phyloP scores from a whole-genome alignment of 768 basidiomycete genomes.

The Trametes punicea region DNA sequence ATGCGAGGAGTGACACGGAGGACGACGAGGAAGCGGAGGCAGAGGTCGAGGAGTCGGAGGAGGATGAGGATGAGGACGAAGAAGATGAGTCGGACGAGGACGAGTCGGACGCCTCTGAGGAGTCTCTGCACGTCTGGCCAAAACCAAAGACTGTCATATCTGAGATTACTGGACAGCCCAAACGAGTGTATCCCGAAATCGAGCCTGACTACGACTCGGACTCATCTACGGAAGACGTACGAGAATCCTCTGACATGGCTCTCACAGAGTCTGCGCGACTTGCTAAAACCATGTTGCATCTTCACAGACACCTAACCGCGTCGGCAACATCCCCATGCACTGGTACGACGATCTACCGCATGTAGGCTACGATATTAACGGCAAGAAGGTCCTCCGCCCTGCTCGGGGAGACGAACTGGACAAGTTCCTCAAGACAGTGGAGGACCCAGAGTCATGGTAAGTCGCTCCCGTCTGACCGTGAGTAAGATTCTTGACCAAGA shows the following conservation, averaged over 20 bases:
- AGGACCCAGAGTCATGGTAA: constrained; percentile 84
- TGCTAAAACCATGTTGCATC: constrained; percentile 8
- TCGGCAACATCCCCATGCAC: constrained; percentile 93
- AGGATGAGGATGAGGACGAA: constrained; percentile 35
- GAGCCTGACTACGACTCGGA: constrained; percentile 90
- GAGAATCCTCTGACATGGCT: constrained; percentile 27
- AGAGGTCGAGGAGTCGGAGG: constrained; percentile 33
- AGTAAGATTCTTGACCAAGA: background rate
- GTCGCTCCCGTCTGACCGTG: background rate
- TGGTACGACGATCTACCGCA: constrained; percentile 99
- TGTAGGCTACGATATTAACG: constrained; percentile 93
- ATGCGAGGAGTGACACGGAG: constrained; percentile 29
- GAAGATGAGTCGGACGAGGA: constrained; percentile 36
- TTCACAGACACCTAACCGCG: constrained; percentile 82
- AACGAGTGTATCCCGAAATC: constrained; percentile 83
- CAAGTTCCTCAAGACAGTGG: constrained; percentile 91
- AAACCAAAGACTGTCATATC: constrained; percentile 69
- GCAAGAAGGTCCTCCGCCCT: constrained; percentile 90
- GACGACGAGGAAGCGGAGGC: constrained; percentile 33
- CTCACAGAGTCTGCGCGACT: background rate
- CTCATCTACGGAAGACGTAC: constrained; percentile 87
- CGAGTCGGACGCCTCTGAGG: constrained; percentile 34
- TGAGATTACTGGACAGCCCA: constrained; percentile 79
- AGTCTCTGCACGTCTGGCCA: constrained; percentile 56
- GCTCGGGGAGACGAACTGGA: constrained; percentile 96